Conservation (phyloP, 495 filamentous ascomycete species). For the Delitschia confertaspora region DNA sequence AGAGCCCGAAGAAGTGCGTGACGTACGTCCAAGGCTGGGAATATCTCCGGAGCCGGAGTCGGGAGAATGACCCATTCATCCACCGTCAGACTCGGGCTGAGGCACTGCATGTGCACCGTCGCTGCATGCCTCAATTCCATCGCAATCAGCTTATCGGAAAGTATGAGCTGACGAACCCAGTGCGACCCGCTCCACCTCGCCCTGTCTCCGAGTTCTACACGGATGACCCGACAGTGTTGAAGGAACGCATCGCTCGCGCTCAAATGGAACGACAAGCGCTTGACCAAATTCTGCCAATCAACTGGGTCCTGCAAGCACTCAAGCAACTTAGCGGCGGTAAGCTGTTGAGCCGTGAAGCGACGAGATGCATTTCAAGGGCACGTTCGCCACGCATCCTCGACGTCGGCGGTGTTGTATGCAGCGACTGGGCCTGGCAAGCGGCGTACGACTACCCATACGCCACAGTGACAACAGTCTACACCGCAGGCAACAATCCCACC, state of each 20-base stretch:
- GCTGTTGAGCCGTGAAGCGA: conserved; percentile 68
- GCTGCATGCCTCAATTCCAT: conserved; percentile 37
- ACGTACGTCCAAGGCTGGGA: conserved; percentile 92
- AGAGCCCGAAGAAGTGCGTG: conserved; percentile 48
- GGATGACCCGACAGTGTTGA: conserved; percentile 41
- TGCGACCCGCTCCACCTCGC: conserved; percentile 40
- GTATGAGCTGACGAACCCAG: conserved; percentile 53
- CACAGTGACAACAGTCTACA: conserved; percentile 77
- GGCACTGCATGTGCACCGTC: conserved; percentile 72
- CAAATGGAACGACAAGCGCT: conserved; percentile 72
- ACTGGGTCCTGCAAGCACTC: conserved; percentile 73
- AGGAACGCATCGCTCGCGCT: conserved; percentile 47
- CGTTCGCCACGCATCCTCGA: conserved; percentile 64
- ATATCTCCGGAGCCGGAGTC: conserved; percentile 50
- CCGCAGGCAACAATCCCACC: conserved; percentile 41
- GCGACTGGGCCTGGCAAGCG: conserved; percentile 94
- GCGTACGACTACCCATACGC: conserved; percentile 74
- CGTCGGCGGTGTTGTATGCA: conserved; percentile 72
- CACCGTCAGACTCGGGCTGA: conserved; percentile 80
- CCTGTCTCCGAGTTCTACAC: conserved; percentile 33
- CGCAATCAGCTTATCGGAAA: conserved; percentile 64
- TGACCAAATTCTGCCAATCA: conserved; percentile 60
- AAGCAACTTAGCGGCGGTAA: conserved; percentile 72
- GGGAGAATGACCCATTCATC: conserved; percentile 62
- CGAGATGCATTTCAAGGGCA: conserved; percentile 45